Base-by-base conservation (phyloP, 106 monocot genomes). In the Phalaenopsis equestris region DNA sequence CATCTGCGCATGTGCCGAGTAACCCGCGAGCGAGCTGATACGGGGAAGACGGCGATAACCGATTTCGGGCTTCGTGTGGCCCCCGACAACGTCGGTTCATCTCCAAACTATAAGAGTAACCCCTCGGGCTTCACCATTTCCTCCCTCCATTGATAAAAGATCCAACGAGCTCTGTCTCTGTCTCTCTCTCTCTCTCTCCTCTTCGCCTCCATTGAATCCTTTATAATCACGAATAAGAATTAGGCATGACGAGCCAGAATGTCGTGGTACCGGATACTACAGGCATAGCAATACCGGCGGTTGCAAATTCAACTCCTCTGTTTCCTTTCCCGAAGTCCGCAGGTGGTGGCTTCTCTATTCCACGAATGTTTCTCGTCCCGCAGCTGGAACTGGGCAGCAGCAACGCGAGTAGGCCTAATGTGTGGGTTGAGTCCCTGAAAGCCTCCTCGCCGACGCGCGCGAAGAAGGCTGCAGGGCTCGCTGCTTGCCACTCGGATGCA, bases 181-280 rank as follows among this genome's bases (percentile, higher is more conserved):
- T 73, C 41, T 41, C 72, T 73, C 72, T 73, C 12, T 73, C 72
- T 11, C 72, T 41, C 72, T 19, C 4, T 46, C 73, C n/a, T 8
- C 8, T 65, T 24, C n/a, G n/a, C 14, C 23, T 21, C 24, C n/a
- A 21, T 65, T 23, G 24, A 24, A 24, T 65, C 23, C 14, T 15
- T 70, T 12, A 39, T 70, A 19, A 21, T 8, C 68, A 68, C 10
- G 36, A 68, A 68, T 17, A 37, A 70, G 38, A 39, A 37, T 38
- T 8, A n/a, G 23, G 9, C 46, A 93, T 93, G 93, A 88, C 88
- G 67, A 93, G 88, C 81, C 93, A 93, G 70, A 88, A 85, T 83
- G 86, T 86, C 77, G 85, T 88, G 21, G 79, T 77, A 72, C 79
- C 82, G 8, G 90, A 84, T 67, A 70, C 41, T 30, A 74, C 77